Evolutionary conservation across 1,139 yeast species (phyloP), one percentile per base, ranked within the genome.

Genomic region (Maudiozyma humilis): DNA sequence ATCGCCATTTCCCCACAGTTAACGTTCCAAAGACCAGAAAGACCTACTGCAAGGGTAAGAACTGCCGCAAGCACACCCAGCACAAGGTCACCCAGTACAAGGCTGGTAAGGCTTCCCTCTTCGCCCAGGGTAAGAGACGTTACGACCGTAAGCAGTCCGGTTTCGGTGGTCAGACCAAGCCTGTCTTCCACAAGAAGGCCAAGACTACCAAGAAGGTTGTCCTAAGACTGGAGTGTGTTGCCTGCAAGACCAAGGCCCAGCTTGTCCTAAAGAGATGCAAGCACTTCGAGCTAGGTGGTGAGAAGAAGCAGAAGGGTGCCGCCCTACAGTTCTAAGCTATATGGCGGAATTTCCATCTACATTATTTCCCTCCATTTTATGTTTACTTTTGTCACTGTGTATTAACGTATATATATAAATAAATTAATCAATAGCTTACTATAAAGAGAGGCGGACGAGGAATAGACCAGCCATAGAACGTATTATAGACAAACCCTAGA

Each of bases 121-220:
- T 81, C 72, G 96, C 97, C 65, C 97, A 91, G 79, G 99, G 99
- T 83, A 93, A 93, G 89, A 87, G 99, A 82, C 89, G 99, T 81
- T 91, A 91, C 79, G 98, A 93, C 93, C 95, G 99, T 77, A 91
- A 91, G 79, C 98, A 91, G 80, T 73, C 86, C 70, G 99, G 99
- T 87, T 91, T 81, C 78, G 99, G 99, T 86, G 99, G 99, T 86
- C 99, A 91, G 80, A 91, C 98, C 78, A 91, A 88, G 82, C 98
- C 85, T 72, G 86, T 93, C 77, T 91, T 91, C 96, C 97, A 88
- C 87, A 91, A 91, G 85, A 93, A 91, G 76, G 99, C 99, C 66
- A 91, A 91, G 89, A 91, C 98, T 65, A 91, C 99, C 82, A 91
- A 91, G 88, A 91, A 91, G 85, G 96, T 91, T 72, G 98, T 91